Base-by-base conservation (phyloP, 1,284 basidiomycete species). In the Cutaneotrichosporon sp. region DNA sequence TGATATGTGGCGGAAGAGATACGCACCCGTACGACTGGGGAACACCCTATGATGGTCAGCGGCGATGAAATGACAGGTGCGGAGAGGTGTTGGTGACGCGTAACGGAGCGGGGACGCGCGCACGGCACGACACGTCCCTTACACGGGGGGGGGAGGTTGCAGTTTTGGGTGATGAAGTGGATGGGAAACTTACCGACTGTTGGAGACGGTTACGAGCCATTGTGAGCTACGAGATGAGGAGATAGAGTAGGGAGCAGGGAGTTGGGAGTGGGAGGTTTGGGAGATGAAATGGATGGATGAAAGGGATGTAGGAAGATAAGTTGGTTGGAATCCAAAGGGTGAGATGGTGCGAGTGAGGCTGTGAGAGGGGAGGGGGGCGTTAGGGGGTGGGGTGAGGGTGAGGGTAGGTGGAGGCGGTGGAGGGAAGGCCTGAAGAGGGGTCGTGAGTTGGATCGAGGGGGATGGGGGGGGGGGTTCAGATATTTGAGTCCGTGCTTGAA, bases 131-230 rank as follows among this genome's bases (percentile, higher is more conserved):
- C n/a, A n/a, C n/a, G n/a, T n/a, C n/a, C n/a, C n/a, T n/a, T n/a
- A n/a, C n/a, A n/a, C n/a, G n/a, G n/a, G n/a, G n/a, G n/a, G n/a
- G n/a, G n/a, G n/a, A n/a, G n/a, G n/a, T n/a, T n/a, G n/a, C n/a
- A n/a, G n/a, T n/a, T n/a, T n/a, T n/a, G n/a, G n/a, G n/a, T n/a
- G n/a, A n/a, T n/a, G n/a, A n/a, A 16, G 14, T 11, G 19, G 34
- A 16, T 11, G 19, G 24, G 26, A 9, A 17, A 57, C 55, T 43
- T 24, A 57, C 55, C 8, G 52, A 44, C 47, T 55, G 43, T 48
- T 52, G 47, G 31, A 59, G 53, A 19, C 57, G 46, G 34, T 59
- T 54, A n/a, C 57, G 57, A 27, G 57, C 57, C 57, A 59, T 59
- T 38, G n/a, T 51, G 44, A 25, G 16, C 12, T 32, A 29, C 17